A percentile compares a stretch with the other conserved stretches of the same genome.
These are phyloP conservation scores for Neobulgaria alba DNA, from an alignment of 2,329 filamentous ascomycete genomes.

Conservation along the genomic window DNA sequence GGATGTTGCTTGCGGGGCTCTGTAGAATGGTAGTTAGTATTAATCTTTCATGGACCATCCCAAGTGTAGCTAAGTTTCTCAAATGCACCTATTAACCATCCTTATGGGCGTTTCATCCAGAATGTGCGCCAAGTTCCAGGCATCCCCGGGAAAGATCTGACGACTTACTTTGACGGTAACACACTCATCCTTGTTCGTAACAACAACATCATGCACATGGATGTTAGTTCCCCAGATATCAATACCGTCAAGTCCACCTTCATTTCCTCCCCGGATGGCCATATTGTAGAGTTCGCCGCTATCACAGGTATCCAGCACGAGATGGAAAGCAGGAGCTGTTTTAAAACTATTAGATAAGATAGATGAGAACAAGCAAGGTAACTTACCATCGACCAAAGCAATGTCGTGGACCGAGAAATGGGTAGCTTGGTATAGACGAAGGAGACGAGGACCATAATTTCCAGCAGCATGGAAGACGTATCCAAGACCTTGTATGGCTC, in stretches of 20 bases:
- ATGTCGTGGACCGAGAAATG: slow-evolving; percentile 21
- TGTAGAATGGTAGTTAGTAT: background rate
- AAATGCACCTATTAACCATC: too few species aligned
- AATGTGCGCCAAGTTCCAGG: too few species aligned
- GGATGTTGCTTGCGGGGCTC: slow-evolving; percentile 46
- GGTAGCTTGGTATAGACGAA: slow-evolving; percentile 15
- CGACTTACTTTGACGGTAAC: slow-evolving; percentile 43
- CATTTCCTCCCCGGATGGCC: slow-evolving; percentile 43
- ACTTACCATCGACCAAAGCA: slow-evolving; percentile 18
- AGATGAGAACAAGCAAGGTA: background rate
- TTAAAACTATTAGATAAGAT: slow-evolving; percentile 4
- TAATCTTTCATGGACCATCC: too few species aligned
- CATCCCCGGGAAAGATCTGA: slow-evolving; percentile 29
- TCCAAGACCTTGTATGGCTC: slow-evolving; percentile 44
- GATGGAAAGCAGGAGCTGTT: slow-evolving; percentile 31
- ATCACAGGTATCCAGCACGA: slow-evolving; percentile 40
- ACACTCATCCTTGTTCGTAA: slow-evolving; percentile 55
- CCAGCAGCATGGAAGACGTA: slow-evolving; percentile 37
- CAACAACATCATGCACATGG: slow-evolving; percentile 50
- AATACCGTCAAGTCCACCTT: slow-evolving; percentile 46
- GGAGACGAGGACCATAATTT: slow-evolving; percentile 12
- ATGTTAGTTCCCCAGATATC: slow-evolving; percentile 47
- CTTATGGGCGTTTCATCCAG: too few species aligned
- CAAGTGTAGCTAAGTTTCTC: too few species aligned
- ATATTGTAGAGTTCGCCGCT: slow-evolving; percentile 48